phyloP scores from a whole-genome alignment of 2,329 filamentous ascomycete species.

The Aspergillus melleus region DNA sequence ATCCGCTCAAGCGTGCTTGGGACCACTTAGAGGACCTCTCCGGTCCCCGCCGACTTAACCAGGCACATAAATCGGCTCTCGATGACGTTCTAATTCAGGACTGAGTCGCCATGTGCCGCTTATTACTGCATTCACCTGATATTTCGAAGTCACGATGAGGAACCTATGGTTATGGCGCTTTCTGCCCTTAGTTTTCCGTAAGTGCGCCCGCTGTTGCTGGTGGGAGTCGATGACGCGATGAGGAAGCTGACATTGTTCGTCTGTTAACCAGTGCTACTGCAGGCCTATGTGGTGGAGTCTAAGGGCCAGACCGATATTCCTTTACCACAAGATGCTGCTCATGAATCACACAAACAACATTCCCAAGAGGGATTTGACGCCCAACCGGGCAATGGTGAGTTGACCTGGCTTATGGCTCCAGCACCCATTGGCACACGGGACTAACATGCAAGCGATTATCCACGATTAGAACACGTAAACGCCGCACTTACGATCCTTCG shows the following conservation, averaged over 20 bases:
- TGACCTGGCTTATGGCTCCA: background rate
- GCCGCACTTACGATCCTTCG: conserved; percentile 33
- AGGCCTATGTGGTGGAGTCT: conserved; percentile 29
- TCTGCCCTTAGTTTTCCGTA: conserved; percentile 37
- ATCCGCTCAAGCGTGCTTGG: conserved; percentile 14
- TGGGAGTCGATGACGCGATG: conserved; percentile 4
- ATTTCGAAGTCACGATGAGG: conserved; percentile 36
- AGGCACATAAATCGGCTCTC: background rate
- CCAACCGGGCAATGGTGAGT: conserved; percentile 33
- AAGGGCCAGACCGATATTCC: conserved; percentile 17
- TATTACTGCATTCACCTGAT: conserved; percentile 16
- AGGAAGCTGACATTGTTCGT: conserved; percentile 21
- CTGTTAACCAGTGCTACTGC: conserved; percentile 30
- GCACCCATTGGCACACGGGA: background rate
- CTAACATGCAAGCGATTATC: background rate
- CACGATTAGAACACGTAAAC: conserved; percentile 31
- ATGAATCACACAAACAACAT: conserved; percentile 18
- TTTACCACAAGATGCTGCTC: conserved; percentile 16
- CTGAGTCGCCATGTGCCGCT: conserved; percentile 37
- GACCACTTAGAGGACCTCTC: background rate
- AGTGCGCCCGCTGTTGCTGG: conserved; percentile 15
- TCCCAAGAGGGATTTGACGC: conserved; percentile 19
- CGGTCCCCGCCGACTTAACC: background rate
- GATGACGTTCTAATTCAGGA: conserved; percentile 10
- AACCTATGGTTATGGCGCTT: conserved; percentile 31